A percentile compares a stretch with the other conserved stretches of the same genome.
phyloP scores from a whole-genome alignment of 179 eudicot genomes.

The Camellia oleifera region DNA sequence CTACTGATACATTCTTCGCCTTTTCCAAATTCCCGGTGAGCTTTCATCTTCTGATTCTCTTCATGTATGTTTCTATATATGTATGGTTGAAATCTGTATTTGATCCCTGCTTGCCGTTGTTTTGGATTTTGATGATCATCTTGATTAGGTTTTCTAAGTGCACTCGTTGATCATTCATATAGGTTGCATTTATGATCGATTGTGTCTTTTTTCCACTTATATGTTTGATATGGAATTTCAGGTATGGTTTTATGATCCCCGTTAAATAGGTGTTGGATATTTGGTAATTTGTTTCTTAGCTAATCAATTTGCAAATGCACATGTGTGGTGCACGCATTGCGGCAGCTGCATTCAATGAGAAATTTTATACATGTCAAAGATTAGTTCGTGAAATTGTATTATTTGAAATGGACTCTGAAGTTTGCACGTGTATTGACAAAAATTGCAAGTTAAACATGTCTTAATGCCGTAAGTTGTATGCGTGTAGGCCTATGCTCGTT shows the following conservation, averaged over 20 bases:
- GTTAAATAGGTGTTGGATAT: neutral
- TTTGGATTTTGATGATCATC: neutral
- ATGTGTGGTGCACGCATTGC: no score
- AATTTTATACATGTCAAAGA: no score
- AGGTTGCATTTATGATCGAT: neutral
- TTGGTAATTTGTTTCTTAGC: neutral
- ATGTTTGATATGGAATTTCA: neutral
- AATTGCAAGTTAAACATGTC: neutral
- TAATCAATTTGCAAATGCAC: neutral
- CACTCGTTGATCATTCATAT: neutral
- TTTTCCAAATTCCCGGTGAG: conserved; percentile 3
- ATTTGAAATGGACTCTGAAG: neutral
- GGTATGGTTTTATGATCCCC: neutral
- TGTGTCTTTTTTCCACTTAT: neutral
- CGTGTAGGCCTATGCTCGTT: neutral
- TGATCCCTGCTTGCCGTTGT: neutral
- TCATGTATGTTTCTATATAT: neutral
- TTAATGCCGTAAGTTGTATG: no score
- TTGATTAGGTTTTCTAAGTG: neutral
- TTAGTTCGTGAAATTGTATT: neutral
- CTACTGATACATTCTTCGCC: neutral
- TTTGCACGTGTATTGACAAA: neutral
- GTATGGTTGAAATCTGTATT: neutral
- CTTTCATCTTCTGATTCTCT: neutral
- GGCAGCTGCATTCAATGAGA: no score